Evolutionary conservation across 768 basidiomycete genomes (phyloP).

Genomic region (Phallus indusiatus): DNA sequence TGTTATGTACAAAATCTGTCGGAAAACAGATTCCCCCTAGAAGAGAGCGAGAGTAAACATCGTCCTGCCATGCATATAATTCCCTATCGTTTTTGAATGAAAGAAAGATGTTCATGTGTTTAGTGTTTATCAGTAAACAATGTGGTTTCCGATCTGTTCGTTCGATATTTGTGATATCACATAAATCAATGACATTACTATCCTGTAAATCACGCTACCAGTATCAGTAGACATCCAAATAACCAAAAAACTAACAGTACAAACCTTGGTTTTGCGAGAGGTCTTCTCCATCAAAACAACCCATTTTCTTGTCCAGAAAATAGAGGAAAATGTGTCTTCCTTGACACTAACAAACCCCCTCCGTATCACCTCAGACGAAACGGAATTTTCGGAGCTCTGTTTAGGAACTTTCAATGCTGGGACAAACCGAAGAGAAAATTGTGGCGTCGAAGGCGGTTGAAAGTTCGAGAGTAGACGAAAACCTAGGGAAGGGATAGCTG

Average conservation of each 20-base stretch:
- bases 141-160: constrained; percentile 92
- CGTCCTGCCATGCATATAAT: constrained; percentile 97
- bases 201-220: too few species aligned
- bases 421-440: constrained; percentile 57
- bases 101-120: constrained; percentile 71
- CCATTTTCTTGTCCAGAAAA: constrained; percentile 90
- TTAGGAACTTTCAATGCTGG: constrained; percentile 72
- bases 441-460: too few species aligned
- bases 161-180: constrained; percentile 80
- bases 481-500: too few species aligned
- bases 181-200: constrained; percentile 60
- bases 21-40: constrained; percentile 90
- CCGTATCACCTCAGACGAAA: constrained; percentile 43
- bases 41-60: constrained; percentile 86
- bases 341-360: constrained; percentile 77
- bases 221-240: too few species aligned
- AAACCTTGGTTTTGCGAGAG: constrained; percentile 88
- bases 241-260: constrained; percentile 18
- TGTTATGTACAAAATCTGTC: constrained; percentile 97
- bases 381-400: constrained; percentile 20
- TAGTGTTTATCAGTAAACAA: constrained; percentile 79
- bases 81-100: constrained; percentile 91
- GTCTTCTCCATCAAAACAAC: constrained; percentile 73
- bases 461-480: too few species aligned
- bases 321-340: constrained; percentile 88